Percentiles rank a stretch among this genome's conserved stretches.
Conservation (phyloP, 495 filamentous ascomycete species). For the Eremomyces bilateralis region DNA sequence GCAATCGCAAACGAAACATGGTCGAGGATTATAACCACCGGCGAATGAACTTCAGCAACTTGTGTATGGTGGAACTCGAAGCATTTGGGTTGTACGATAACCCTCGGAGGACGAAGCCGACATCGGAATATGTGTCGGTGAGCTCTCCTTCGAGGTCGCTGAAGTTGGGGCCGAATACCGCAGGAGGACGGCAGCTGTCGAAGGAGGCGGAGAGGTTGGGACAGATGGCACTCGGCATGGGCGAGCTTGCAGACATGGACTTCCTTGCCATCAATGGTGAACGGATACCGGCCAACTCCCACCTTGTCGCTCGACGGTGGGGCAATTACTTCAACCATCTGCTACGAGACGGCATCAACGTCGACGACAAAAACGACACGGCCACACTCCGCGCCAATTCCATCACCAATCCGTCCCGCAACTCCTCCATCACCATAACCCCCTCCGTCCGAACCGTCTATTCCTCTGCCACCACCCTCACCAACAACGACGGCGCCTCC, state of each 20-base stretch:
- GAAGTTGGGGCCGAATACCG: conserved; percentile 18
- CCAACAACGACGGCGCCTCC: conserved; percentile 21
- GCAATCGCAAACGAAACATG: conserved; percentile 77
- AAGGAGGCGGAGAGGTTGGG: conserved; percentile 65
- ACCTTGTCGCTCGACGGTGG: conserved; percentile 71
- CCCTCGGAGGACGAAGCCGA: conserved; percentile 50
- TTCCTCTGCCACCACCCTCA: conserved; percentile 34
- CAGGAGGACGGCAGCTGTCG: conserved; percentile 45
- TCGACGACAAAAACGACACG: conserved; percentile 27
- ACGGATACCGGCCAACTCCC: conserved; percentile 79
- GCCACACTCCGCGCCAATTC: conserved; percentile 29
- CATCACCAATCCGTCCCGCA: conserved; percentile 25
- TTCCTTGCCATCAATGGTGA: conserved; percentile 77
- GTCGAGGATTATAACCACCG: conserved; percentile 97
- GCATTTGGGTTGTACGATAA: conserved; percentile 96
- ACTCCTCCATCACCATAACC: conserved; percentile 72
- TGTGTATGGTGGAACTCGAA: conserved; percentile 91
- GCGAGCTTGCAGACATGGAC: conserved; percentile 93
- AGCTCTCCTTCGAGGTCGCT: conserved; percentile 32
- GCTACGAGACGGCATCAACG: conserved; percentile 46
- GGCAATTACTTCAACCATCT: conserved; percentile 87
- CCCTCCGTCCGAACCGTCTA: conserved; percentile 42
- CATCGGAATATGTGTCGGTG: conserved; percentile 59
- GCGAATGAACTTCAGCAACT: conserved; percentile 88
- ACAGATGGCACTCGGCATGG: conserved; percentile 49